phyloP scores from a whole-genome alignment of 441 rosid genomes.

The Erodium trifolium region DNA sequence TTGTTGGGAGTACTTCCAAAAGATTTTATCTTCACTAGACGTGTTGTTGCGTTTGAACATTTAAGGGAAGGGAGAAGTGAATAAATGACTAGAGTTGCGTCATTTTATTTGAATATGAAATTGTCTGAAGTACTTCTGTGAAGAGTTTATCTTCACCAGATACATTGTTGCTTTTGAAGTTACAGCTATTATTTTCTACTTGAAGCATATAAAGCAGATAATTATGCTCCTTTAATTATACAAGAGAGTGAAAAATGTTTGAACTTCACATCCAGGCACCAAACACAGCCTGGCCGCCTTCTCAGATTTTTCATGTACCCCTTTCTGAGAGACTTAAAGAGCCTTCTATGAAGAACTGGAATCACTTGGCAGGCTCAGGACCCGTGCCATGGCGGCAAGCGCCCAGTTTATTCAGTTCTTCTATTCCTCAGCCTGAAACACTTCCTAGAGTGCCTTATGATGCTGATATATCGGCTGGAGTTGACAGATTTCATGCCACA shows the following conservation, averaged over 20 bases:
- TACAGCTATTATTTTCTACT: neutral
- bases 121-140: neutral
- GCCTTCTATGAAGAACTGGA: conserved; percentile 50
- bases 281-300: conserved; percentile 42
- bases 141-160: neutral
- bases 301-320: conserved; percentile 34
- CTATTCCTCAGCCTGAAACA: conserved; percentile 51
- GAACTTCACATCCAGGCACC: conserved; percentile 41
- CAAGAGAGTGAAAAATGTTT: conserved; percentile 4
- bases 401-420: conserved; percentile 50
- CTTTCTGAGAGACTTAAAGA: conserved; percentile 52
- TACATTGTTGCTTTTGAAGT: neutral
- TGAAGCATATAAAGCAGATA: conserved; percentile 8
- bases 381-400: conserved; percentile 81
- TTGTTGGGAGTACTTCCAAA: neutral
- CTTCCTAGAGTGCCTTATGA: conserved; percentile 44
- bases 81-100: neutral
- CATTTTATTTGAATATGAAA: neutral
- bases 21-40: neutral
- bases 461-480: conserved; percentile 38
- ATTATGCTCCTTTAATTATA: conserved; percentile 5
- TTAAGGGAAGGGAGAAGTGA: neutral
- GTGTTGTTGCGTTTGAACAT: neutral
- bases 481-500: conserved; percentile 32
- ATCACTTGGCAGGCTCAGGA: conserved; percentile 62